Evolutionary conservation across 495 filamentous ascomycete species (phyloP).

Genomic region (Diplogelasinospora grovesii): DNA sequence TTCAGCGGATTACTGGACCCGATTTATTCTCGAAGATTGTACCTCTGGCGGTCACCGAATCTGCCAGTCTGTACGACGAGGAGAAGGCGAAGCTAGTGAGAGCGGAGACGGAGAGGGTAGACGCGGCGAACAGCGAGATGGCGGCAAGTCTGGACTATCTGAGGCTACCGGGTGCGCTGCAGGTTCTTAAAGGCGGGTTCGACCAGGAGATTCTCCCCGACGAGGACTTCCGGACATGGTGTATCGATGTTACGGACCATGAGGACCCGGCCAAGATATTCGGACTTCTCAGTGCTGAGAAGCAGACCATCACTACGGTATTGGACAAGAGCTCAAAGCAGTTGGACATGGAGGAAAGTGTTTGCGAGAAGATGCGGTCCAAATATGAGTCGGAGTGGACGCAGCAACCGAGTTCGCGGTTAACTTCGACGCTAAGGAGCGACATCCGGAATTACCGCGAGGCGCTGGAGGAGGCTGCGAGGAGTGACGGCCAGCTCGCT

Average conservation of each 20-base stretch:
- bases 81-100: slow-evolving; percentile 95
- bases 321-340: slow-evolving; percentile 78
- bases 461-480: slow-evolving; percentile 80
- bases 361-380: slow-evolving; percentile 98
- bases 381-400: slow-evolving; percentile 97
- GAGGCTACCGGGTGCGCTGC: slow-evolving; percentile 79
- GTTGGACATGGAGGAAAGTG: slow-evolving; percentile 91
- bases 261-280: slow-evolving; percentile 66
- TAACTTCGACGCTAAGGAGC: slow-evolving; percentile 78
- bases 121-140: slow-evolving; percentile 90
- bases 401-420: slow-evolving; percentile 84
- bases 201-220: slow-evolving; percentile 85
- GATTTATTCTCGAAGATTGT: slow-evolving; percentile 97
- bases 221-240: slow-evolving; percentile 89
- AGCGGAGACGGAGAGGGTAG: slow-evolving; percentile 87
- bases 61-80: slow-evolving; percentile 94
- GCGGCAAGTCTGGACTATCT: slow-evolving; percentile 91
- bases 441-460: slow-evolving; percentile 82
- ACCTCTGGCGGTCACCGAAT: slow-evolving; percentile 92
- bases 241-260: slow-evolving; percentile 80
- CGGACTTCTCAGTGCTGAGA: slow-evolving; percentile 69
- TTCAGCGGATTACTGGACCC: slow-evolving; percentile 90
- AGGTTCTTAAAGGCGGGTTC: slow-evolving; percentile 86
- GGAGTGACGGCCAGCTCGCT: slow-evolving; percentile 81
- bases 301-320: slow-evolving; percentile 59